These are phyloP conservation scores for Heterobasidion occidentale DNA, from an alignment of 1,284 basidiomycete genomes.

Conservation along the genomic window DNA sequence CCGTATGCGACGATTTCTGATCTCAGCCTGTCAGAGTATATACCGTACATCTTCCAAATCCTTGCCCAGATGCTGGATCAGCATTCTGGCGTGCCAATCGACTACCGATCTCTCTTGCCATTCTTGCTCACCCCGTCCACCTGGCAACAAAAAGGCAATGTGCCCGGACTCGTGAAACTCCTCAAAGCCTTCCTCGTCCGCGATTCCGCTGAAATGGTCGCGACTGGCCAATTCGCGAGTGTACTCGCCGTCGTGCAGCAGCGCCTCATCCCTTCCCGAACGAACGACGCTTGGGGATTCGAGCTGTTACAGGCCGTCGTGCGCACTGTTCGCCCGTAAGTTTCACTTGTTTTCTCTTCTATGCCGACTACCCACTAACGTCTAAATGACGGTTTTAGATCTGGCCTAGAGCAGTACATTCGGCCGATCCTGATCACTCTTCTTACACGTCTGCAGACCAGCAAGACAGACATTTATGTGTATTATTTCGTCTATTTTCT, in stretches of 20 bases:
- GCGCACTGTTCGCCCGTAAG: constrained; percentile 67
- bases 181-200: constrained; percentile 80
- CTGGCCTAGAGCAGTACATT: constrained; percentile 66
- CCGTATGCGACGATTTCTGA: background rate
- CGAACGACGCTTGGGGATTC: constrained; percentile 89
- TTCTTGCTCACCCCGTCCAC: constrained; percentile 81
- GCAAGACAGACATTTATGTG: constrained; percentile 86
- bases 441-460: constrained; percentile 80
- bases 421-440: constrained; percentile 77
- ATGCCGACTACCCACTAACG: background rate
- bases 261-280: constrained; percentile 77
- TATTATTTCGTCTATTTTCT: constrained; percentile 82
- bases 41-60: constrained; percentile 96
- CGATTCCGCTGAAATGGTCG: constrained; percentile 66
- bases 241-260: constrained; percentile 92
- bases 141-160: constrained; percentile 95
- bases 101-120: constrained; percentile 76
- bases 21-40: constrained; percentile 64
- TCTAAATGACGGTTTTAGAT: constrained; percentile 28
- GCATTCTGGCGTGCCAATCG: constrained; percentile 65
- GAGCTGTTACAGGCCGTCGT: constrained; percentile 83
- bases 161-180: constrained; percentile 89
- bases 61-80: constrained; percentile 93
- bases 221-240: constrained; percentile 66
- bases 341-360: constrained; percentile 13